Conservation (phyloP, 2,329 filamentous ascomycete genomes). For the Elsinoe arachidis region DNA sequence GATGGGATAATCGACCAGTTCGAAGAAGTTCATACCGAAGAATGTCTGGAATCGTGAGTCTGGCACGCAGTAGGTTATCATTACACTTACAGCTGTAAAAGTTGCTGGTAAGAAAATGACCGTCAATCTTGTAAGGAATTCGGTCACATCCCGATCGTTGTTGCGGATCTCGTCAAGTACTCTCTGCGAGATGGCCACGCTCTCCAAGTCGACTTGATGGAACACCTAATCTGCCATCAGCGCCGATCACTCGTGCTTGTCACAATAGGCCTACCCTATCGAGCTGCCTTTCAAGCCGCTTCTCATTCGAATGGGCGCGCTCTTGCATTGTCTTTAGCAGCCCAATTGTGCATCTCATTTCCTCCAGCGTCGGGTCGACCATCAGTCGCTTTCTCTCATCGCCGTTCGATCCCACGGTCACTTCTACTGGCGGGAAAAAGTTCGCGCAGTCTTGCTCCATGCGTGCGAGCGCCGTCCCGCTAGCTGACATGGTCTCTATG, state of each 20-base stretch:
- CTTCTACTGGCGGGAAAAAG: neutral
- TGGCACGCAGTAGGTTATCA: too few species aligned
- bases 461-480: neutral
- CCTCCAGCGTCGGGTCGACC: neutral
- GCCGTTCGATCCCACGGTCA: neutral
- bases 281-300: neutral
- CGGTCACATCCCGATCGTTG: slow-evolving; percentile 1
- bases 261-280: neutral
- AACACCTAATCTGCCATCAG: neutral
- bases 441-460: neutral
- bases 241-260: neutral
- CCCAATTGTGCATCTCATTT: neutral
- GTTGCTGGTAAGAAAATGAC: neutral
- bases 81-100: neutral
- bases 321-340: neutral
- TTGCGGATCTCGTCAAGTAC: neutral
- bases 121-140: neutral
- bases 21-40: slow-evolving; percentile 9
- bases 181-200: neutral
- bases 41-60: neutral
- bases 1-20: neutral
- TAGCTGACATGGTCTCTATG: neutral
- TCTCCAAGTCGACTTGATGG: slow-evolving; percentile 2
- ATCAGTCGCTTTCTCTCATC: neutral
- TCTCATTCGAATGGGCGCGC: neutral